Percentiles rank a stretch among this genome's conserved stretches.
Conservation (phyloP, 2,329 filamentous ascomycete genomes). For the Paracorniculantispora psalliotae region DNA sequence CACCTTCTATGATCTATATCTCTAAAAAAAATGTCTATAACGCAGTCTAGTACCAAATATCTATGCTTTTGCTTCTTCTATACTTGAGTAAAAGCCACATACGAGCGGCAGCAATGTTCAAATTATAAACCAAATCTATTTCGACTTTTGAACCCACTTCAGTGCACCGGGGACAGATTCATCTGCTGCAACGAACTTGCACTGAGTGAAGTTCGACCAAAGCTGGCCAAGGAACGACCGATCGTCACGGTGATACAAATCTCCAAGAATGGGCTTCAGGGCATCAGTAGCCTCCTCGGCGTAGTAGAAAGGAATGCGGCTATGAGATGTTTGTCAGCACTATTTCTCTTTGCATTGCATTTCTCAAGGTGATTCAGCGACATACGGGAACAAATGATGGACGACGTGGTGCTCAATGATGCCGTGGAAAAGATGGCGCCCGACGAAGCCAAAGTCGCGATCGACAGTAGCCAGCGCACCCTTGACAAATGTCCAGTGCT, state of each 20-base stretch:
- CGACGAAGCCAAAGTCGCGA: slow-evolving; percentile 60
- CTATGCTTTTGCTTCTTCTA: too few relatives aligned
- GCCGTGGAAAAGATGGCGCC: slow-evolving; percentile 60
- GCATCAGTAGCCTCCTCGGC: slow-evolving; percentile 54
- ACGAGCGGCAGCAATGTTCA: too few relatives aligned
- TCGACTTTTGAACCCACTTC: slow-evolving; percentile 15
- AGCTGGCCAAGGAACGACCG: slow-evolving; percentile 40
- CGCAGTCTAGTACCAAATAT: too few relatives aligned
- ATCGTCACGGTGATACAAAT: slow-evolving; percentile 45
- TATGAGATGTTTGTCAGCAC: slow-evolving; percentile 15
- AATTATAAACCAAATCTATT: background rate
- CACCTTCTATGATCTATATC: too few relatives aligned
- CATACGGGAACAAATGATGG: slow-evolving; percentile 56
- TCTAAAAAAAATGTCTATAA: too few relatives aligned
- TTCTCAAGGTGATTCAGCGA: background rate
- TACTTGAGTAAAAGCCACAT: too few relatives aligned
- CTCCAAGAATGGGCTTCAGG: slow-evolving; percentile 51
- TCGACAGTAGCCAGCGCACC: slow-evolving; percentile 60
- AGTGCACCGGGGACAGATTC: slow-evolving; percentile 15
- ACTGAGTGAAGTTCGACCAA: slow-evolving; percentile 41
- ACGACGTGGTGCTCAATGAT: slow-evolving; percentile 62
- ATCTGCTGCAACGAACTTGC: slow-evolving; percentile 43
- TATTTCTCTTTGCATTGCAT: background rate
- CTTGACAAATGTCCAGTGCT: slow-evolving; percentile 57
- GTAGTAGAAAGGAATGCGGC: slow-evolving; percentile 55